Conservation (phyloP, 495 filamentous ascomycete genomes). For the Podospora pseudocomata region DNA sequence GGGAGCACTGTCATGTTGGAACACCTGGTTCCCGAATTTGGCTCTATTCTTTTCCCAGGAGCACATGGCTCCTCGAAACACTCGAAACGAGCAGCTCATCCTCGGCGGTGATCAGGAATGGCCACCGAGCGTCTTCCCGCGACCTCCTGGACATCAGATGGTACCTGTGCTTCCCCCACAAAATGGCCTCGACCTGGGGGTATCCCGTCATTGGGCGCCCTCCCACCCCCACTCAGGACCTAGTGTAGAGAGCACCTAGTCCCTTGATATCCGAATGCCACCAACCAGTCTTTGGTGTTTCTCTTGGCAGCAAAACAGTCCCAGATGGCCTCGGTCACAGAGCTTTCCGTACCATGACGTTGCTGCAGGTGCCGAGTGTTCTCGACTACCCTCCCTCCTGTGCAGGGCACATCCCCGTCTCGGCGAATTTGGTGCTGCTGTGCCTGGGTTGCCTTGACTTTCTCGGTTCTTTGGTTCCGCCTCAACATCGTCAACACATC, state of each 20-base stretch:
- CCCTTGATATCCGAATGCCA: conserved; percentile 4
- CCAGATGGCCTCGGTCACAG: conserved; percentile 29
- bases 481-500: conserved; percentile 11
- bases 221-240: background rate
- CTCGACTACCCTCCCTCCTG: conserved; percentile 12
- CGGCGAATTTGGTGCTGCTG: conserved; percentile 5
- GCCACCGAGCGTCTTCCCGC: conserved; percentile 14
- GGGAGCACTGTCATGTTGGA: background rate
- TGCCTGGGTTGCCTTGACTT: background rate
- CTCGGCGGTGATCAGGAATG: conserved; percentile 41
- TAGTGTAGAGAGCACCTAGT: background rate
- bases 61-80: conserved; percentile 28
- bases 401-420: conserved; percentile 12
- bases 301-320: conserved; percentile 15
- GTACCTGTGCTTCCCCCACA: conserved; percentile 13
- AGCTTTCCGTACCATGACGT: conserved; percentile 39
- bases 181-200: conserved; percentile 7
- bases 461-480: conserved; percentile 9
- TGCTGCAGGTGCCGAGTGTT: conserved; percentile 21
- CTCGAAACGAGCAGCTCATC: conserved; percentile 31
- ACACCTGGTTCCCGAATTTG: background rate
- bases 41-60: conserved; percentile 1
- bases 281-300: conserved; percentile 18
- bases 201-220: conserved; percentile 18
- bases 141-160: conserved; percentile 18